phyloP scores from a whole-genome alignment of 345 rosid genomes.

The Salix dunnii region DNA sequence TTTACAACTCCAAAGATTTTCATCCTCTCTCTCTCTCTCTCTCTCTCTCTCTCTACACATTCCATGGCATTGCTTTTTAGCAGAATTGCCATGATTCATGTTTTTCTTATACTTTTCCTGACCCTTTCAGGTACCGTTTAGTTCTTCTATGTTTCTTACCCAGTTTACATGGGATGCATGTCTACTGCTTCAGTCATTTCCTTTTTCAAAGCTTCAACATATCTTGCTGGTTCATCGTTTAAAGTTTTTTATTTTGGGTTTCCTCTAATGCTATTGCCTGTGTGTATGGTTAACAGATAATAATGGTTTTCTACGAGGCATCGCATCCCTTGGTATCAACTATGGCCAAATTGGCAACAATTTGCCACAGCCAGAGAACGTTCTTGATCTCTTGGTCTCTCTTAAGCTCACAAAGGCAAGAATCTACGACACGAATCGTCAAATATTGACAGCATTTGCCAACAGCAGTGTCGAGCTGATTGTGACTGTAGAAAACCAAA shows the following conservation, averaged over 20 bases:
- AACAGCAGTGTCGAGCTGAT: slow-evolving; percentile 64
- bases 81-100: slow-evolving; percentile 25
- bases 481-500: slow-evolving; percentile 73
- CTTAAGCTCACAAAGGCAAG: slow-evolving; percentile 60
- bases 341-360: slow-evolving; percentile 88
- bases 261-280: not conserved
- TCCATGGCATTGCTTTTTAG: slow-evolving; percentile 30
- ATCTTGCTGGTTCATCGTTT: not conserved
- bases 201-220: not conserved
- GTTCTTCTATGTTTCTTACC: not conserved
- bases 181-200: not conserved
- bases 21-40: not conserved
- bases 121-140: slow-evolving; percentile 44
- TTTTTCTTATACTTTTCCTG: slow-evolving; percentile 38
- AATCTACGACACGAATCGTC: slow-evolving; percentile 89
- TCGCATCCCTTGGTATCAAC: slow-evolving; percentile 68
- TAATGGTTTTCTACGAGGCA: slow-evolving; percentile 44
- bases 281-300: slow-evolving; percentile 22
- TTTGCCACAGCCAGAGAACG: slow-evolving; percentile 68
- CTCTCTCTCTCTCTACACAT: slow-evolving; percentile 9
- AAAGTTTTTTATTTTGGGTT: not conserved
- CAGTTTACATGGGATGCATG: not conserved
- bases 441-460: slow-evolving; percentile 65
- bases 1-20: slow-evolving; percentile 25
- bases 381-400: slow-evolving; percentile 59